A percentile compares a stretch with the other conserved stretches of the same genome.
phyloP scores from a whole-genome alignment of 2,329 filamentous ascomycete genomes.

The Trichoderma simmonsii region DNA sequence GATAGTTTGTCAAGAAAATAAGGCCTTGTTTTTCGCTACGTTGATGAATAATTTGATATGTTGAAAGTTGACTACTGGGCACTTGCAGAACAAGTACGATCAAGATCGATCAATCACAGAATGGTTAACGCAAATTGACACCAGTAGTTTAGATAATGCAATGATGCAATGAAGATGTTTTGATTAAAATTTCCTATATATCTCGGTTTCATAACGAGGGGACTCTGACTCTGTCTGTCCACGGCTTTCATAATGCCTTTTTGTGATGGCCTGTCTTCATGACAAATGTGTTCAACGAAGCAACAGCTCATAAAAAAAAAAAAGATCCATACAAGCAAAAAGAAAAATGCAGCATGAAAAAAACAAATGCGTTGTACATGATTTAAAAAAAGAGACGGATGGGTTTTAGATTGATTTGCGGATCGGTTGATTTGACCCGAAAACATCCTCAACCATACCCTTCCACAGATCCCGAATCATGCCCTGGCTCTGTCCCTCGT shows the following conservation, averaged over 20 bases:
- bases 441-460: conserved; percentile 52
- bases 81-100: background rate
- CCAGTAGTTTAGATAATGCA: background rate
- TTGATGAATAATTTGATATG: background rate
- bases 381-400: background rate
- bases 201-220: conserved; percentile 16
- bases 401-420: conserved; percentile 5
- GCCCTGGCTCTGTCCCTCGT: conserved; percentile 36
- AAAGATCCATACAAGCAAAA: background rate
- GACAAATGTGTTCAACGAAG: background rate
- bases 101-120: background rate
- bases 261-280: background rate
- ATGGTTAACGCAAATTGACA: background rate
- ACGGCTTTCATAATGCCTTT: background rate
- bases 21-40: background rate
- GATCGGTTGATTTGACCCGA: conserved; percentile 27
- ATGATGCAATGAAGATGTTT: background rate
- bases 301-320: background rate
- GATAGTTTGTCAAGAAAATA: conserved; percentile 7
- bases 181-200: conserved; percentile 17
- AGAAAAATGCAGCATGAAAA: background rate
- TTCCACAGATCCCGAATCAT: conserved; percentile 56
- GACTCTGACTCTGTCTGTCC: background rate
- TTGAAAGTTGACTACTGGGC: background rate
- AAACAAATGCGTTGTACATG: background rate